Evolutionary conservation across 805 yeast genomes (phyloP), one percentile per base, ranked within the genome.

Genomic region (Metschnikowia borealis): DNA sequence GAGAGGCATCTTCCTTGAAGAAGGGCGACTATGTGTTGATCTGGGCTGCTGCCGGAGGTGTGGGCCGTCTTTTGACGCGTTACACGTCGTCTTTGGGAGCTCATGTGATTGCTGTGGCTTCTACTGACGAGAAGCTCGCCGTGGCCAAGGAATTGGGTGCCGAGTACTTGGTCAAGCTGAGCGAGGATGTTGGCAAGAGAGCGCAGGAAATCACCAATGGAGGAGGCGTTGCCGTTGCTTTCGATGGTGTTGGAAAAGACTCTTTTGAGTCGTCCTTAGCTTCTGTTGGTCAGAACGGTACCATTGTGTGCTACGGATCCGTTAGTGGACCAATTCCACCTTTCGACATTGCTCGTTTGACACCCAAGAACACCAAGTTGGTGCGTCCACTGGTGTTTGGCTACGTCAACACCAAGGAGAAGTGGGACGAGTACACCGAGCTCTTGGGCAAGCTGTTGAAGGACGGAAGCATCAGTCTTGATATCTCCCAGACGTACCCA

Each of bases 21-120:
- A 71, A 78, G 63, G 91, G 82, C 47, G 97, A 92, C 51, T 77
- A 68, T 57, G 78, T 87, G 40, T 74, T 91, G 43, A 83, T 89
- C 23, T 89, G 90, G 72, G 97, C 97, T 3, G 96, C 96, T 6
- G 97, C 97, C 2, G 98, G 97, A 42, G 97, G 97, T 50, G 92
- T 88, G 46, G 98, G 98, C 5, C 76, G 80, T 46, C 57, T 88
- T 17, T 70, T 89, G 48, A 73, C 76, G 45, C 96, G 90, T 65
- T 70, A 90, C 67, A 67, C 85, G 45, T 66, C 74, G 31, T 61
- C 68, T 21, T 74, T 71, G 44, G 96, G 96, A 18, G 97, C 90
- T 3, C 83, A 80, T 55, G 90, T 83, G 42, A 89, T 91, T 68
- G 97, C 95, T 2, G 75, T 87, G 36, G 94, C 95, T 5, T 89